Evolutionary conservation across 495 filamentous ascomycete genomes (phyloP).

Genomic region (Bathelium albidoporum): DNA sequence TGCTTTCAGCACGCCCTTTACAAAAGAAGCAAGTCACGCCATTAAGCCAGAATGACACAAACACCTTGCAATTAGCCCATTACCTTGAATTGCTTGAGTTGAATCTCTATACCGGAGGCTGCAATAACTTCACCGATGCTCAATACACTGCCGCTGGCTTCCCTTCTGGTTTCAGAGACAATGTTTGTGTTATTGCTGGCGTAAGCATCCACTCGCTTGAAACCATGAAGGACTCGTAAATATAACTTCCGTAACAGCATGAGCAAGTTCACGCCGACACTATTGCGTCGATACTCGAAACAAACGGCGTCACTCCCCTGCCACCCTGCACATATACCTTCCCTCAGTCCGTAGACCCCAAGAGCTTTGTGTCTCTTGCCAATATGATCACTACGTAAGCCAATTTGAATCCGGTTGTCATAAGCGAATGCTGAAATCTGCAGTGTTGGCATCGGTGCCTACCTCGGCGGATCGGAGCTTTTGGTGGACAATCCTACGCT

Average conservation of each 20-base stretch:
- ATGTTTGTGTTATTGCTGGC: conserved; percentile 23
- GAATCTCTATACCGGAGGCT: conserved; percentile 21
- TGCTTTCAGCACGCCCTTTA: background rate
- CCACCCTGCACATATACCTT: conserved; percentile 8
- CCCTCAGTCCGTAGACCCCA: conserved; percentile 3
- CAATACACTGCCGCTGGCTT: conserved; percentile 22
- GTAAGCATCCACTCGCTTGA: conserved; percentile 3
- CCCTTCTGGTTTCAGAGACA: conserved; percentile 24
- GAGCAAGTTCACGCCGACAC: conserved; percentile 20
- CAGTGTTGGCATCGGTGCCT: conserved; percentile 25
- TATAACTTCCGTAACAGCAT: conserved; percentile 11
- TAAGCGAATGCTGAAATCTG: background rate
- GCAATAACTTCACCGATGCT: conserved; percentile 21
- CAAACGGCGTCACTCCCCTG: background rate
- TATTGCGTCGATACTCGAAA: conserved; percentile 14
- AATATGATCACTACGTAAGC: conserved; percentile 17
- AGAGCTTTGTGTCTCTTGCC: conserved; percentile 6
- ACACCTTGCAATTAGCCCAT: conserved; percentile 19
- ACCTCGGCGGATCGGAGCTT: conserved; percentile 18
- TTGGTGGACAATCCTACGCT: conserved; percentile 3
- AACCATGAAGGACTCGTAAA: background rate
- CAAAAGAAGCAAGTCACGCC: background rate
- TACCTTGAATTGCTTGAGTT: conserved; percentile 26
- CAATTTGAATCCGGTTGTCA: background rate
- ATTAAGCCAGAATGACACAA: background rate